A percentile compares a stretch with the other conserved stretches of the same genome.
These are phyloP conservation scores for Fusarium heterosporum DNA, from an alignment of 2,329 filamentous ascomycete genomes.

Conservation along the genomic window DNA sequence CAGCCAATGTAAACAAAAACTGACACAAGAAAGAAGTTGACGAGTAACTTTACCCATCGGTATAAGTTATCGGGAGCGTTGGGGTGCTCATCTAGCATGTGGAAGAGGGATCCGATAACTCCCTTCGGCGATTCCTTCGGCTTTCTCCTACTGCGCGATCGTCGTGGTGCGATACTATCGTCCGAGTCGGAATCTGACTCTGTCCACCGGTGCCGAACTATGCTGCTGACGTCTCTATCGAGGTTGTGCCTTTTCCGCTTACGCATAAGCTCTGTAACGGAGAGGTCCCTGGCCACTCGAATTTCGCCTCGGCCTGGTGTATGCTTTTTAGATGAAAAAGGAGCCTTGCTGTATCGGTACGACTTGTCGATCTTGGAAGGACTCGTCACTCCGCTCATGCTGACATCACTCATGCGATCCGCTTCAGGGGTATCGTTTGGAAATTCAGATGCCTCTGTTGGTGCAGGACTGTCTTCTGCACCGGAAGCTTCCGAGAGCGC, in stretches of 20 bases:
- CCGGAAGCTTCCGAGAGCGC: conserved; percentile 67
- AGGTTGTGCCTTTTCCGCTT: conserved; percentile 66
- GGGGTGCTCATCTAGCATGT: conserved; percentile 67
- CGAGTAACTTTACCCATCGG: conserved; percentile 68
- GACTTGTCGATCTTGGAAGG: conserved; percentile 61
- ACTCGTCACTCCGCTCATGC: conserved; percentile 59
- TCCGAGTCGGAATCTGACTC: conserved; percentile 65
- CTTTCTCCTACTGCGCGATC: conserved; percentile 44
- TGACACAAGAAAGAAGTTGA: conserved; percentile 72
- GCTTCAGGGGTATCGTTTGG: conserved; percentile 65
- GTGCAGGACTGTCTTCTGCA: conserved; percentile 70
- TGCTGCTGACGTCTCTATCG: conserved; percentile 65
- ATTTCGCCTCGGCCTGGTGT: conserved; percentile 74
- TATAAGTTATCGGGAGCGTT: conserved; percentile 69
- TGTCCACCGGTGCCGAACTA: conserved; percentile 59
- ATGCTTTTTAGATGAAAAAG: conserved; percentile 55
- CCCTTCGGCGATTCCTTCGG: conserved; percentile 39
- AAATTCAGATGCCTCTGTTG: conserved; percentile 67
- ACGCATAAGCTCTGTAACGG: conserved; percentile 60
- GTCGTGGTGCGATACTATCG: conserved; percentile 42
- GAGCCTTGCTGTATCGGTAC: conserved; percentile 57
- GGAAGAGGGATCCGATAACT: conserved; percentile 59
- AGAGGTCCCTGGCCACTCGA: conserved; percentile 57
- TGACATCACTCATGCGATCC: conserved; percentile 58
- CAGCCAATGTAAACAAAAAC: conserved; percentile 74